Percentiles rank a stretch among this genome's conserved stretches.
Conservation (phyloP, 164 flowering plant genomes). For the Umbellularia californica region DNA sequence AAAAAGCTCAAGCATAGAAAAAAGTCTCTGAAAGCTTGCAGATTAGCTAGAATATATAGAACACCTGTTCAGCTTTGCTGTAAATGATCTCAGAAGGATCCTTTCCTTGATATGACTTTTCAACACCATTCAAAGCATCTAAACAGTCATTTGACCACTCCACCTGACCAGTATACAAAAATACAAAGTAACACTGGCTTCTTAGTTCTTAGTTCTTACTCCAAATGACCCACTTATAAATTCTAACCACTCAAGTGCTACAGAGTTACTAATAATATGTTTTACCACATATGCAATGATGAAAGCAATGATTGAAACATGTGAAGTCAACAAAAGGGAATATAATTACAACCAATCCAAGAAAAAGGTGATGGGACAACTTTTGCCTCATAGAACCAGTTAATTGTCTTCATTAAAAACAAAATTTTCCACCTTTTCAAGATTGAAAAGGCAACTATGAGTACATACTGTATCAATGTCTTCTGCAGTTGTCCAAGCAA, state of each 20-base stretch:
- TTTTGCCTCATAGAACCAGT: not conserved
- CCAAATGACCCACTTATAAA: not conserved
- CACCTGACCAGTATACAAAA: conserved; percentile 37
- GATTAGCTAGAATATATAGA: not conserved
- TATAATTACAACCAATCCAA: not conserved
- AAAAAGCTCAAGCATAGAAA: not conserved
- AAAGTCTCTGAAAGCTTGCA: not conserved
- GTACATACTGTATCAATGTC: conserved; percentile 77
- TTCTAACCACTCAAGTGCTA: not conserved
- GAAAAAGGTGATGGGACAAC: no score
- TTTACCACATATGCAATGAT: not conserved
- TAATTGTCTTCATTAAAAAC: not conserved
- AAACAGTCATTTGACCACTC: conserved; percentile 73
- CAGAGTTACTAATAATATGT: not conserved
- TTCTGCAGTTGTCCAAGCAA: conserved; percentile 86
- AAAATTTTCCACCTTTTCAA: conserved; percentile 1
- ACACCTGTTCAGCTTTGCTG: conserved; percentile 67
- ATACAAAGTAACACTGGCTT: not conserved
- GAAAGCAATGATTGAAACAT: not conserved
- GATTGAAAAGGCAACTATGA: not conserved
- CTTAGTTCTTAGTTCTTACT: not conserved
- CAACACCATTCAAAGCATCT: conserved; percentile 53
- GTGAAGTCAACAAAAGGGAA: conserved; percentile 1
- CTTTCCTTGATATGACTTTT: conserved; percentile 61
- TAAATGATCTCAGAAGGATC: conserved; percentile 54